phyloP scores from a whole-genome alignment of 2,329 filamentous ascomycete species.

The Aspergillus brunneoviolaceus region DNA sequence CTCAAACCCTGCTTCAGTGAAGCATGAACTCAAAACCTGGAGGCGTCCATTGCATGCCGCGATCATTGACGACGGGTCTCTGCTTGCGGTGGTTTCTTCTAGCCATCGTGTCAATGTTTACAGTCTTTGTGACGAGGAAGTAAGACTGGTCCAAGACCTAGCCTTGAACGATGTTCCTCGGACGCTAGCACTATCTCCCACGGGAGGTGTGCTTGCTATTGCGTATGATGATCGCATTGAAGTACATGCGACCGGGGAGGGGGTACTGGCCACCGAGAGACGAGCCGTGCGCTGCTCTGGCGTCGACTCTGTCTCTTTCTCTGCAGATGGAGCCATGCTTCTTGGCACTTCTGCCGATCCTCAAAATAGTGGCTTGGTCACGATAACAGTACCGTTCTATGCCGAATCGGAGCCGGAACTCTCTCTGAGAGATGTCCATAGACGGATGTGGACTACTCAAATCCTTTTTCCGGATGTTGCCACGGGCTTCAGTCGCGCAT shows the following conservation, averaged over 20 bases:
- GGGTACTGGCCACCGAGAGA: constrained; percentile 64
- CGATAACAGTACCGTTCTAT: constrained; percentile 77
- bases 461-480: constrained; percentile 82
- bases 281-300: constrained; percentile 75
- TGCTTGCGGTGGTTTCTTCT: constrained; percentile 76
- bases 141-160: constrained; percentile 70
- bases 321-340: constrained; percentile 73
- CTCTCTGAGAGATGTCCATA: constrained; percentile 59
- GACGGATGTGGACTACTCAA: constrained; percentile 79
- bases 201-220: constrained; percentile 76
- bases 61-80: constrained; percentile 72
- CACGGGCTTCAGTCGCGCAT: constrained; percentile 73
- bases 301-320: constrained; percentile 73
- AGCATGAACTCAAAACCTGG: constrained; percentile 75
- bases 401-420: constrained; percentile 57
- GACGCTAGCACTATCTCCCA: constrained; percentile 76
- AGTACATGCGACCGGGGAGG: constrained; percentile 70
- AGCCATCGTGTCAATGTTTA: constrained; percentile 88
- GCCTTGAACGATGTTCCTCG: constrained; percentile 75
- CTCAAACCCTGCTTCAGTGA: constrained; percentile 60
- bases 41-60: constrained; percentile 74
- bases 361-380: constrained; percentile 67
- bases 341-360: constrained; percentile 70
- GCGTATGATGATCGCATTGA: constrained; percentile 89
- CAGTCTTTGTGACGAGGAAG: constrained; percentile 63